These are phyloP conservation scores for Gossypium bickii DNA, from an alignment of 345 rosid genomes.

Conservation along the genomic window DNA sequence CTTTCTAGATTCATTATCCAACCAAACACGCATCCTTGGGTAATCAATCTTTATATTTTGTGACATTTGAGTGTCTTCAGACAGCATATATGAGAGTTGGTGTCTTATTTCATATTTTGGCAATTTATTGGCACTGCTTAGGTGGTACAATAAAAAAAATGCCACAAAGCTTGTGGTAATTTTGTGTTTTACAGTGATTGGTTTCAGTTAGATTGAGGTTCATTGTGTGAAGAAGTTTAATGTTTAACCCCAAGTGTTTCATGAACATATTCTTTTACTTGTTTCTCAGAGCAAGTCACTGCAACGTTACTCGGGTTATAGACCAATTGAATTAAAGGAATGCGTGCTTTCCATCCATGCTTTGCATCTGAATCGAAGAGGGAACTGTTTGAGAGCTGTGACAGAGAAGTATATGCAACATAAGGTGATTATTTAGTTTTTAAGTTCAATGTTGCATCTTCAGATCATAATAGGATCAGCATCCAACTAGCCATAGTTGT, in stretches of 20 bases:
- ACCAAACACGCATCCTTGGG: constrained; percentile 60
- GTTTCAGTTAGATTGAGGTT: background rate
- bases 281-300: constrained; percentile 33
- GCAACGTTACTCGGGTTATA: constrained; percentile 44
- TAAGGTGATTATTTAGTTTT: constrained; percentile 35
- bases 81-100: background rate
- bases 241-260: background rate
- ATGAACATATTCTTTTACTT: background rate
- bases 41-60: constrained; percentile 19
- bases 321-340: constrained; percentile 44
- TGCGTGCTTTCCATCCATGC: constrained; percentile 48
- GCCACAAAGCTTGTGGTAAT: background rate
- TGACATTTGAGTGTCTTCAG: background rate
- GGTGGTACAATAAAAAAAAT: background rate
- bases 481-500: background rate
- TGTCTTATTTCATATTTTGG: background rate
- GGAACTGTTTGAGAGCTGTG: constrained; percentile 36
- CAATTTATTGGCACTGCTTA: background rate
- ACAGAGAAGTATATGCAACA: constrained; percentile 54
- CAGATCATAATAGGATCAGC: background rate
- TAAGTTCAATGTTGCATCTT: background rate
- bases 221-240: background rate
- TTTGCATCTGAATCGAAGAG: constrained; percentile 32
- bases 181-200: background rate
- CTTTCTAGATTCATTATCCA: constrained; percentile 46